A percentile compares a stretch with the other conserved stretches of the same genome.
phyloP scores from a whole-genome alignment of 1,284 basidiomycete species.

The Hortiboletus rubellus region DNA sequence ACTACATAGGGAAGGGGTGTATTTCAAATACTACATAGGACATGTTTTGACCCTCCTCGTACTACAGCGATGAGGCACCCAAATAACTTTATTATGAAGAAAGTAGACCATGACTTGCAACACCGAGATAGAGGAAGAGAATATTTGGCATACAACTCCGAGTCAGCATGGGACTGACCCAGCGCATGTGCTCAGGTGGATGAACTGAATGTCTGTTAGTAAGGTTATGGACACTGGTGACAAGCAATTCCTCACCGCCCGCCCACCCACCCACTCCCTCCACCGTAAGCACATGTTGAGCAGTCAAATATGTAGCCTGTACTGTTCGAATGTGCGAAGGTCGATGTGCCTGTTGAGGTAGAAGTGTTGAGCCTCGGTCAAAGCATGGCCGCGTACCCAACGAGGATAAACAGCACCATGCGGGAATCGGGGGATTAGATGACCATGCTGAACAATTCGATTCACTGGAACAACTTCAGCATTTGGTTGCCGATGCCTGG shows the following conservation, averaged over 20 bases:
- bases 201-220: no score
- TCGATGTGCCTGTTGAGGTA: neutral
- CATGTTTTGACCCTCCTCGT: no score
- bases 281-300: no score
- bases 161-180: slow-evolving; percentile 39
- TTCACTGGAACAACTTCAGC: neutral
- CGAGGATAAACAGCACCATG: neutral
- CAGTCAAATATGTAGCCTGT: no score
- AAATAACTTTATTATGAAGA: slow-evolving; percentile 20
- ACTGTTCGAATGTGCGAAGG: neutral
- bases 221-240: no score
- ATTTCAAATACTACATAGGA: no score
- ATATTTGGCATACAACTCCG: slow-evolving; percentile 53
- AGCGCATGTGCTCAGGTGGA: no score
- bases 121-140: slow-evolving; percentile 53
- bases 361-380: neutral
- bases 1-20: no score
- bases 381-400: neutral
- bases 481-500: neutral
- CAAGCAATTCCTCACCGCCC: no score
- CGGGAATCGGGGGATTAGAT: neutral
- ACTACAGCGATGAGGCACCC: no score
- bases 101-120: slow-evolving; percentile 48
- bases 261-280: no score
- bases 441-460: neutral